phyloP scores from a whole-genome alignment of 805 yeast genomes.

The Huiozyma naganishii region DNA sequence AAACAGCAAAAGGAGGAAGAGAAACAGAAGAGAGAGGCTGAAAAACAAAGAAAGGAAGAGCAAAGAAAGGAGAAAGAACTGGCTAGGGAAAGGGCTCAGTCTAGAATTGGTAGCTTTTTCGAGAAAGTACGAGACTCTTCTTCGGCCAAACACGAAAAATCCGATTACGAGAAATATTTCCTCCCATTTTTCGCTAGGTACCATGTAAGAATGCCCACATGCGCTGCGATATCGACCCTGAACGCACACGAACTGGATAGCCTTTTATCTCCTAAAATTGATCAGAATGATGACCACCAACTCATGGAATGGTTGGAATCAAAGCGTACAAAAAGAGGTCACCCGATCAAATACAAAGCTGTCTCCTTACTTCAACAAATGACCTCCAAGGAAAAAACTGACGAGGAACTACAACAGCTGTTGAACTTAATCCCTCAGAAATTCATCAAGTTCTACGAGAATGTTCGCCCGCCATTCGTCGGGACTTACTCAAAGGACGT shows the following conservation, averaged over 20 bases:
- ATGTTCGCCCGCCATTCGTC: constrained; percentile 39
- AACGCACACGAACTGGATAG: constrained; percentile 11
- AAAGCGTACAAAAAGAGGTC: constrained; percentile 7
- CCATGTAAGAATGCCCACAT: too few relatives aligned
- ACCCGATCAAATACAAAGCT: constrained; percentile 26
- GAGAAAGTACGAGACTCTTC: constrained; percentile 21
- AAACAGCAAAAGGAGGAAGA: constrained; percentile 12
- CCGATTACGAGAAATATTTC: constrained; percentile 28
- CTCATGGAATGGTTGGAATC: constrained; percentile 16
- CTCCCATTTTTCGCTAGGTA: constrained; percentile 29
- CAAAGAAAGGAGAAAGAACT: constrained; percentile 23
- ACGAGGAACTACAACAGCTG: constrained; percentile 23
- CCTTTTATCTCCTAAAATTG: constrained; percentile 7
- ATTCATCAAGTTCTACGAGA: constrained; percentile 39
- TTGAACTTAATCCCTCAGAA: constrained; percentile 25
- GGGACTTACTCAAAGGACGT: constrained; percentile 39
- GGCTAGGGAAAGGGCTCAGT: constrained; percentile 29
- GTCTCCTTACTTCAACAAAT: constrained; percentile 27
- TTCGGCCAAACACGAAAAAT: constrained; percentile 12
- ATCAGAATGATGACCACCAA: not conserved
- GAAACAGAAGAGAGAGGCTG: constrained; percentile 14
- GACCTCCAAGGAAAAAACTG: constrained; percentile 32
- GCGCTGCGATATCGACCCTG: constrained; percentile 21
- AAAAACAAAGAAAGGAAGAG: constrained; percentile 16
- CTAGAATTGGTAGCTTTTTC: constrained; percentile 29